Base-by-base conservation (phyloP, 345 rosid species). In the Moricandia moricandioides region DNA sequence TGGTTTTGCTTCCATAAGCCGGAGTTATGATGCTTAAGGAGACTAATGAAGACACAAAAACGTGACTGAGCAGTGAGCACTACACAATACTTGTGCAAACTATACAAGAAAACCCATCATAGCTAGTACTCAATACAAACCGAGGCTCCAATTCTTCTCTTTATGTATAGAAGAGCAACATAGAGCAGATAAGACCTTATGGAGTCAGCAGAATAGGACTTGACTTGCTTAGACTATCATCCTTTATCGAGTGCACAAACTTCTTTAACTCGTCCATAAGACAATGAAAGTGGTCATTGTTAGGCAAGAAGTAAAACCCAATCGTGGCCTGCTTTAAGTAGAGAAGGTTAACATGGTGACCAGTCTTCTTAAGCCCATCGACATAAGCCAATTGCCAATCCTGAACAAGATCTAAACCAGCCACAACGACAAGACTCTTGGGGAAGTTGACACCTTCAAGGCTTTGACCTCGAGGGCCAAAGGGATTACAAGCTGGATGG, bases 381-480 rank as follows among this genome's bases (percentile, higher is more conserved):
- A 90, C 99, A 27, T 92, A 95, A 7, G 87, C 86, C 57, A 92
- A 69, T 67, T 95, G 99, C 99, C 99, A 92, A 67, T 95, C 97
- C 57, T 90, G 99, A 62, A 90, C 81, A 64, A 95, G 93, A 79
- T 95, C 99, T 45, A 90, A 83, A 54, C 99, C 97, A 11, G 99
- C 96, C 54, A 95, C 99, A 3, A 87, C 93, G 5, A 95, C 90
- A 1, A 95, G 88, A 76, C 97, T 95, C 75, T 89, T 95, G 0
- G 99, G 91, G 45, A 95, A 92, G 51, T 77, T 67, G 4, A 90
- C 70, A 11, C 86, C 87, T 65, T 81, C 17, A 0, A 91, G 73
- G 59, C 69, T 73, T 54, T 73, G 77, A 2, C 93, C 92, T 16
- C 91, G 71, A 0, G 93, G 97, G 2, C 99, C 99, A 52, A 95